phyloP scores from a whole-genome alignment of 208 protist genomes.

The Trypanosoma cruzi region DNA sequence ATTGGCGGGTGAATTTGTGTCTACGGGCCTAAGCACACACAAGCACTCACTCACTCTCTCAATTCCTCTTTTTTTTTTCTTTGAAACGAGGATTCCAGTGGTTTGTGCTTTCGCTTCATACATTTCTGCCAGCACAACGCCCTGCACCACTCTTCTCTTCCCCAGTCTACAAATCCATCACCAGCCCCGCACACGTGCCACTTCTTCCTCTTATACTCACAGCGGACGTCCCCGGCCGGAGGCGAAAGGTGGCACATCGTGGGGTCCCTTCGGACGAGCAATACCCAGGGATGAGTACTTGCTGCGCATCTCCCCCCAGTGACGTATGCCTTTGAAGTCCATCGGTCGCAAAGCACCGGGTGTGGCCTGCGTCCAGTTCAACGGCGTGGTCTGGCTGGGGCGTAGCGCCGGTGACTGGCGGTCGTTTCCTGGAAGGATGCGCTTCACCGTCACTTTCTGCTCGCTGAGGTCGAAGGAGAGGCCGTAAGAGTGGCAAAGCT shows the following conservation, averaged over 20 bases:
- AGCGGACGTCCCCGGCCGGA: slow-evolving; percentile 65
- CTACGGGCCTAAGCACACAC: neutral
- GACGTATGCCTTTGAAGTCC: slow-evolving; percentile 79
- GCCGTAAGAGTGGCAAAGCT: slow-evolving; percentile 77
- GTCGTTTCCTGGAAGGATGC: slow-evolving; percentile 51
- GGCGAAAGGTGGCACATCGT: slow-evolving; percentile 57
- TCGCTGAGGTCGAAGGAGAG: slow-evolving; percentile 64
- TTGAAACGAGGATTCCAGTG: too few relatives aligned
- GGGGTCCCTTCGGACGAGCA: slow-evolving; percentile 51
- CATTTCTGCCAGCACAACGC: neutral
- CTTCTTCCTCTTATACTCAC: slow-evolving; percentile 18
- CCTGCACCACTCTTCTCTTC: neutral
- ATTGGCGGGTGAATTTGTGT: neutral
- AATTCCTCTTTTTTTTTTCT: too few relatives aligned
- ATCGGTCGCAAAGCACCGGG: slow-evolving; percentile 57
- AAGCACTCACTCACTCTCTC: too few relatives aligned
- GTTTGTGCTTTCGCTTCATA: neutral
- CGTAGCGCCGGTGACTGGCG: slow-evolving; percentile 67
- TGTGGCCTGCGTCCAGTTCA: slow-evolving; percentile 48
- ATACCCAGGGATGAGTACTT: slow-evolving; percentile 45
- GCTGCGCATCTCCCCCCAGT: slow-evolving; percentile 71
- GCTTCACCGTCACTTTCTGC: slow-evolving; percentile 64
- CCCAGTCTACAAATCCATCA: neutral
- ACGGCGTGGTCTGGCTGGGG: slow-evolving; percentile 17
- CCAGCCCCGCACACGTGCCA: neutral